These are phyloP conservation scores for Ceriops zippeliana DNA, from an alignment of 345 rosid species.

Conservation along the genomic window DNA sequence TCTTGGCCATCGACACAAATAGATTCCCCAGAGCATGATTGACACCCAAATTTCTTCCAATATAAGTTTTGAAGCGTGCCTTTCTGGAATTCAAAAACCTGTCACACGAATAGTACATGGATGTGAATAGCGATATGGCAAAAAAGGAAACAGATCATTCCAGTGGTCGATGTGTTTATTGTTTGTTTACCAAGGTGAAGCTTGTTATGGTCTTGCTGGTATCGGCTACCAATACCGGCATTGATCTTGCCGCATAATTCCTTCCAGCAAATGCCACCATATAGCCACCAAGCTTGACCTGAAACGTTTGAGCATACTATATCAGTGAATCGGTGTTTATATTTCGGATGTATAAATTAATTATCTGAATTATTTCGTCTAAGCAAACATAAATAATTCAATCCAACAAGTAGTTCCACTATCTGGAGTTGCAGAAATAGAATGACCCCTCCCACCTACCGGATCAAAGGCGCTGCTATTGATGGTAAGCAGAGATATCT, in stretches of 20 bases:
- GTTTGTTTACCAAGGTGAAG: conserved; percentile 70
- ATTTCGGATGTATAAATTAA: too few species aligned
- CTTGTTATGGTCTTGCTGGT: conserved; percentile 52
- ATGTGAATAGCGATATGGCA: background rate
- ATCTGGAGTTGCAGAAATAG: background rate
- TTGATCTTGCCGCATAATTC: conserved; percentile 88
- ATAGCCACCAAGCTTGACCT: conserved; percentile 54
- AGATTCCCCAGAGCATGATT: conserved; percentile 39
- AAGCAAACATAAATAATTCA: too few species aligned
- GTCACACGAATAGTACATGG: background rate
- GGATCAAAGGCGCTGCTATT: conserved; percentile 40
- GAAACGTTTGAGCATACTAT: background rate
- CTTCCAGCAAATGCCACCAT: conserved; percentile 94
- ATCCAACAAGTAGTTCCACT: background rate
- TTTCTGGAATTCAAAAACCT: conserved; percentile 79
- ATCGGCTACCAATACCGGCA: conserved; percentile 61
- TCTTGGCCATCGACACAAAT: conserved; percentile 58
- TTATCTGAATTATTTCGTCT: too few species aligned
- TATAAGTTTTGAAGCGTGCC: conserved; percentile 71
- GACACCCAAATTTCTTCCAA: conserved; percentile 85
- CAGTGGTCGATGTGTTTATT: background rate
- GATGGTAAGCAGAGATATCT: conserved; percentile 83
- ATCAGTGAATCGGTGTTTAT: background rate
- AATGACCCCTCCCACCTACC: conserved; percentile 32
- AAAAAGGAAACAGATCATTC: background rate